Evolutionary conservation across 2,329 filamentous ascomycete genomes (phyloP), one percentile per base, ranked within the genome.

Genomic region (Alternaria sp.): DNA sequence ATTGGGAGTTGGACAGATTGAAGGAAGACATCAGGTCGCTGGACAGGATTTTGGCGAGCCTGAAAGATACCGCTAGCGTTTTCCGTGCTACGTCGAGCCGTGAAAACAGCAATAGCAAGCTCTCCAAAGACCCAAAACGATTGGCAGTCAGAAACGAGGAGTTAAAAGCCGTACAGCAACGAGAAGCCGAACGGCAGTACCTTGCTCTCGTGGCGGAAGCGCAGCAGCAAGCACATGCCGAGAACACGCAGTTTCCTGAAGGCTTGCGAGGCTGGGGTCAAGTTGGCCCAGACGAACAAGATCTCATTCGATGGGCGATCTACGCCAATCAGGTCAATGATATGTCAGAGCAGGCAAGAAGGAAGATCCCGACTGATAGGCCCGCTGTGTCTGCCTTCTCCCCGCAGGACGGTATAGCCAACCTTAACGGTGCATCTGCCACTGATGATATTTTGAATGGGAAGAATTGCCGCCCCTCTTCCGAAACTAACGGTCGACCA

Each of bases 21-120:
- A 11, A 49, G 2, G 12, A 20, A 22, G 45, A 49, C 6, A 1
- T n/a, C 9, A 16, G 1, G n/a, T 0, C 22, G 1, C 22, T 34
- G 45, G 45, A 49, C 16, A 18, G 12, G 1, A 20, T 28, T 12
- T 49, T 34, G 28, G 12, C 18, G 18, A 34, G 45, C 20, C 18
- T n/a, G 18, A 12, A 10, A 3, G 8, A 28, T 49, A 10, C 18
- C 12, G 20, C 45, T 22, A 4, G 9, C 28, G 11, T 6, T 22
- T 2, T 4, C 0, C 2, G 4, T 22, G 5, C 18, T 5, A 30
- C 7, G 12, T 5, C 14, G 16, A 49, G 28, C 0, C 0, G 5
- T 16, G 6, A 1, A 1, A 34, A 14, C 7, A 14, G 8, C 4
- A 32, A n/a, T 2, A 43, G 4, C 0, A 53, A 16, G 14, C 16